Percentiles rank a stretch among this genome's conserved stretches.
Conservation (phyloP, 1,284 basidiomycete species). For the Ceratobasidium theobromae region DNA sequence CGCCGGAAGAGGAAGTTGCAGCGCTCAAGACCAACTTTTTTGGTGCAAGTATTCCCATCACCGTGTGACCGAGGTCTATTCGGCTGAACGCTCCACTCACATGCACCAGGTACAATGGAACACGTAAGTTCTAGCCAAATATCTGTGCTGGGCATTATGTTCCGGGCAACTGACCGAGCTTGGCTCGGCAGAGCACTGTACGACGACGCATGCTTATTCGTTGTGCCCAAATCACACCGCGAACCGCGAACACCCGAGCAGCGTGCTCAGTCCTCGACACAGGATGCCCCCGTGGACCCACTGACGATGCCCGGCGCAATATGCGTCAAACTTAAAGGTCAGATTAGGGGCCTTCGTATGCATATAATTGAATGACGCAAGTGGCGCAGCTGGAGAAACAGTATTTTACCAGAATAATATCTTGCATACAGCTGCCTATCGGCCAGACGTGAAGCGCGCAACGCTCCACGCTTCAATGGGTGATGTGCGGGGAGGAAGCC, state of each 20-base stretch:
- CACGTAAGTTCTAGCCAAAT: too few species aligned
- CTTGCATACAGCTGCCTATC: constrained; percentile 71
- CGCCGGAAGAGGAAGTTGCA: constrained; percentile 61
- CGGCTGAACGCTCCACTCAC: background rate
- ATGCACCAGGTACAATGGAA: constrained; percentile 86
- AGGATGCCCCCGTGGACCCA: constrained; percentile 58
- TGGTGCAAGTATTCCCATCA: constrained; percentile 54
- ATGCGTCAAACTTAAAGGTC: constrained; percentile 60
- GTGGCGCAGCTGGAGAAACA: constrained; percentile 61
- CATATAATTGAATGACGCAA: background rate
- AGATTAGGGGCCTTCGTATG: constrained; percentile 37
- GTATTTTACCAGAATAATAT: constrained; percentile 85
- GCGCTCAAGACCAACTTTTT: constrained; percentile 64
- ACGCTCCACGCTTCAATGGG: constrained; percentile 79
- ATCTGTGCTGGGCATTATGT: background rate
- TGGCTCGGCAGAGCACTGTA: constrained; percentile 60
- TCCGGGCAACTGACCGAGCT: background rate
- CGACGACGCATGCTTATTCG: constrained; percentile 69
- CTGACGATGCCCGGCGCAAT: constrained; percentile 70
- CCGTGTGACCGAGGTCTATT: background rate
- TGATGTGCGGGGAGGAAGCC: constrained; percentile 58
- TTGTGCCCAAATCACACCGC: constrained; percentile 72
- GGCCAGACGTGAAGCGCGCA: constrained; percentile 54
- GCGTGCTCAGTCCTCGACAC: constrained; percentile 56
- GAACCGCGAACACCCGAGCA: constrained; percentile 62